phyloP scores from a whole-genome alignment of 2,329 filamentous ascomycete genomes.

The Trichoderma aggressivum region DNA sequence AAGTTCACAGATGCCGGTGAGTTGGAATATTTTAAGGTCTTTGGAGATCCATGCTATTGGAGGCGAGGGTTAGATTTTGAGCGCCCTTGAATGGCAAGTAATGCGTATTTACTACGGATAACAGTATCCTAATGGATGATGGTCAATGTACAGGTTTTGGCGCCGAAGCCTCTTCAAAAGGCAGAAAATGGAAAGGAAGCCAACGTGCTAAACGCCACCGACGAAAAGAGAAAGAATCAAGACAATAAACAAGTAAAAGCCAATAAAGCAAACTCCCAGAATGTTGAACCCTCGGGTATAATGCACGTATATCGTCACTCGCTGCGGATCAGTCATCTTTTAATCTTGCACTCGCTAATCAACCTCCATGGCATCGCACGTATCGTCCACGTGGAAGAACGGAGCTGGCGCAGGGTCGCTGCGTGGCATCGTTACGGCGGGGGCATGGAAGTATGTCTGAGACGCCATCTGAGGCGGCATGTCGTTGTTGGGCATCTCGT shows the following conservation, averaged over 20 bases:
- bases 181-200: background rate
- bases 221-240: background rate
- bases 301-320: background rate
- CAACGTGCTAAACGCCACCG: background rate
- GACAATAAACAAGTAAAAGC: background rate
- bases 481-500: background rate
- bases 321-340: background rate
- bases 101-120: background rate
- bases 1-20: no score
- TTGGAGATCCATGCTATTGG: background rate
- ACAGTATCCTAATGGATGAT: background rate
- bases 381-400: conserved; percentile 29
- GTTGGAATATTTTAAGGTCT: background rate
- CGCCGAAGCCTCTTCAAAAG: background rate
- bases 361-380: conserved; percentile 66
- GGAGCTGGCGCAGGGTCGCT: background rate
- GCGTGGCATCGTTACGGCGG: background rate
- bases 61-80: background rate
- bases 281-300: conserved; percentile 3
- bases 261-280: background rate
- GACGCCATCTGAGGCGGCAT: background rate
- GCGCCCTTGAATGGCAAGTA: background rate
- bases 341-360: conserved; percentile 34
- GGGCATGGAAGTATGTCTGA: background rate
- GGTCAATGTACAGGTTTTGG: background rate